A percentile compares a stretch with the other conserved stretches of the same genome.
These are phyloP conservation scores for Populus hybrid DNA, from an alignment of 441 rosid genomes.

Conservation along the genomic window DNA sequence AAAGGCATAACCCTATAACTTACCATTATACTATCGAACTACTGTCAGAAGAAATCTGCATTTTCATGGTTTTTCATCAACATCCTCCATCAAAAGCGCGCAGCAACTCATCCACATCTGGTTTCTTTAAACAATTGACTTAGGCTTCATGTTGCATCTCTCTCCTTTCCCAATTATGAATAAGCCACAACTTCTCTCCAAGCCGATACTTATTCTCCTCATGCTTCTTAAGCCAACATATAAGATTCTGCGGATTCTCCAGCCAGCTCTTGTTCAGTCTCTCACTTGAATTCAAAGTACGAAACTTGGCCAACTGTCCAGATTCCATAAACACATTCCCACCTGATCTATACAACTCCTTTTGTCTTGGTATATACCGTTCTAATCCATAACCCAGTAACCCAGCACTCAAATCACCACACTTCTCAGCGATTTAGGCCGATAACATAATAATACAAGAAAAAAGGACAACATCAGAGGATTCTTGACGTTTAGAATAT, in stretches of 20 bases:
- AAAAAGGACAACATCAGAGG: conserved; percentile 1
- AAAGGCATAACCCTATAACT: neutral
- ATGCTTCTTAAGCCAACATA: neutral
- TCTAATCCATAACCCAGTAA: neutral
- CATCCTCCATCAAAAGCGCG: neutral
- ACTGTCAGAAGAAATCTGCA: neutral
- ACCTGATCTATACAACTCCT: neutral
- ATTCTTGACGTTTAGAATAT: neutral
- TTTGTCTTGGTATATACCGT: neutral
- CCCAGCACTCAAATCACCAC: neutral
- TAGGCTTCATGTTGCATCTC: neutral
- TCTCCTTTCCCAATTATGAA: neutral
- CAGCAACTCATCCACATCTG: neutral
- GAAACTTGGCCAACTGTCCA: neutral
- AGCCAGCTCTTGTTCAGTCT: neutral
- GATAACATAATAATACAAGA: neutral
- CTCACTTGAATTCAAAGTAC: neutral
- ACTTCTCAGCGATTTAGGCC: neutral
- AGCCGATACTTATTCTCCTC: neutral
- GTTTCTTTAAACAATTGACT: neutral
- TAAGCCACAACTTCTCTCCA: neutral
- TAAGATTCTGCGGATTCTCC: neutral
- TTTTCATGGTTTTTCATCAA: neutral
- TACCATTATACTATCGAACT: neutral
- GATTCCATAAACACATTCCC: neutral